phyloP scores from a whole-genome alignment of 2,329 filamentous ascomycete species.

The Penicillium paneum region DNA sequence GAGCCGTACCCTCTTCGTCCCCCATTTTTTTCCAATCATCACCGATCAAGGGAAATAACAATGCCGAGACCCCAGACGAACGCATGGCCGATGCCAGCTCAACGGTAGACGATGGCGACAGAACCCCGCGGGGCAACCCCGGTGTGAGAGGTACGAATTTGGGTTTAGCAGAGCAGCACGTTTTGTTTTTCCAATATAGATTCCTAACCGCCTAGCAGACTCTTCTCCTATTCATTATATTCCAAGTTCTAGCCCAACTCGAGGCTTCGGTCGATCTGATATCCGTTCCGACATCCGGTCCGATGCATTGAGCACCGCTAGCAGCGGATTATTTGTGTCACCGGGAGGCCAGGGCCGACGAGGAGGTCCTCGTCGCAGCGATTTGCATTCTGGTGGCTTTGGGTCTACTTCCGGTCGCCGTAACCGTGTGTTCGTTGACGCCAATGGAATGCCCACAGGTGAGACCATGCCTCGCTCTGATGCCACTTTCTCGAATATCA shows the following conservation, averaged over 20 bases:
- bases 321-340: slow-evolving; percentile 81
- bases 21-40: slow-evolving; percentile 74
- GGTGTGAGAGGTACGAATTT: slow-evolving; percentile 39
- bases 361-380: slow-evolving; percentile 66
- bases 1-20: slow-evolving; percentile 63
- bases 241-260: slow-evolving; percentile 81
- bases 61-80: slow-evolving; percentile 39
- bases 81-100: slow-evolving; percentile 49
- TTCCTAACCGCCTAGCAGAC: slow-evolving; percentile 52
- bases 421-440: slow-evolving; percentile 62
- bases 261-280: slow-evolving; percentile 39
- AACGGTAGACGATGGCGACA: slow-evolving; percentile 45
- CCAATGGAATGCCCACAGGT: slow-evolving; percentile 58
- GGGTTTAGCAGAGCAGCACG: neutral
- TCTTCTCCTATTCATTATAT: slow-evolving; percentile 92
- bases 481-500: slow-evolving; percentile 63
- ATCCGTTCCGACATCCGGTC: slow-evolving; percentile 58
- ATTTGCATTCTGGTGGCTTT: slow-evolving; percentile 78
- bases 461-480: slow-evolving; percentile 53
- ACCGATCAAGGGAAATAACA: slow-evolving; percentile 47
- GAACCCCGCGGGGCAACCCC: slow-evolving; percentile 42
- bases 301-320: slow-evolving; percentile 76
- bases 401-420: slow-evolving; percentile 51
- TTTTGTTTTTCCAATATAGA: neutral
- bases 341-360: slow-evolving; percentile 52